phyloP scores from a whole-genome alignment of 176 grass and related monocot species.

The Carex kokanica region DNA sequence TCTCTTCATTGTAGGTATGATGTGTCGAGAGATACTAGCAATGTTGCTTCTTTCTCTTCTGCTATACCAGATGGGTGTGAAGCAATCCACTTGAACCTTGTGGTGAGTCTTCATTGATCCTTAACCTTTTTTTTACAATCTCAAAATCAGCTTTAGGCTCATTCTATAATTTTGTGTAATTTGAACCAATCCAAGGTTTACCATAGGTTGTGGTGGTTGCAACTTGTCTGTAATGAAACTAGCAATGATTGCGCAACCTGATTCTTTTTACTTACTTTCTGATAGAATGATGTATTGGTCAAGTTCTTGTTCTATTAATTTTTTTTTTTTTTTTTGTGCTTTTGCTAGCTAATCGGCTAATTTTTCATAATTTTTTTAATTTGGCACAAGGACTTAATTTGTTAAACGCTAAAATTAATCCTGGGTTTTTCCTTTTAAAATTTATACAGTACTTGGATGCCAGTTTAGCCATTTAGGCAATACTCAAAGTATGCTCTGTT shows the following conservation, averaged over 20 bases:
- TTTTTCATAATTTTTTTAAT: neutral
- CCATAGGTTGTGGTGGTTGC: neutral
- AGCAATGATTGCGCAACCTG: neutral
- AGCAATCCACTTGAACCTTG: constrained; percentile 86
- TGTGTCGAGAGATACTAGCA: constrained; percentile 36
- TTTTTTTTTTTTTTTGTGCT: neutral
- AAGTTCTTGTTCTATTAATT: neutral
- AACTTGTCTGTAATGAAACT: neutral
- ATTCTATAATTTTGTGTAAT: neutral
- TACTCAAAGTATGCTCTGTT: neutral
- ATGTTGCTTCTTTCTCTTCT: constrained; percentile 13
- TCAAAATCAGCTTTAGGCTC: neutral
- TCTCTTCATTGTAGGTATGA: constrained; percentile 61
- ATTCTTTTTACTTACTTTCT: neutral
- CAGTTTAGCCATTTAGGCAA: neutral
- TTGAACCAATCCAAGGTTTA: neutral
- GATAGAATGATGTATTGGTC: neutral
- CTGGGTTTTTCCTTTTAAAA: neutral
- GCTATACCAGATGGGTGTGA: constrained; percentile 49
- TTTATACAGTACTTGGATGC: neutral
- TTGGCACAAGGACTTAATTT: neutral
- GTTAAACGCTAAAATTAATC: neutral
- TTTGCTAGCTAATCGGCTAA: neutral
- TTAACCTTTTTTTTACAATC: neutral
- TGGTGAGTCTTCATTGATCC: constrained; percentile 39